phyloP scores from a whole-genome alignment of 805 yeast genomes.

The Candida qinlingensis region DNA sequence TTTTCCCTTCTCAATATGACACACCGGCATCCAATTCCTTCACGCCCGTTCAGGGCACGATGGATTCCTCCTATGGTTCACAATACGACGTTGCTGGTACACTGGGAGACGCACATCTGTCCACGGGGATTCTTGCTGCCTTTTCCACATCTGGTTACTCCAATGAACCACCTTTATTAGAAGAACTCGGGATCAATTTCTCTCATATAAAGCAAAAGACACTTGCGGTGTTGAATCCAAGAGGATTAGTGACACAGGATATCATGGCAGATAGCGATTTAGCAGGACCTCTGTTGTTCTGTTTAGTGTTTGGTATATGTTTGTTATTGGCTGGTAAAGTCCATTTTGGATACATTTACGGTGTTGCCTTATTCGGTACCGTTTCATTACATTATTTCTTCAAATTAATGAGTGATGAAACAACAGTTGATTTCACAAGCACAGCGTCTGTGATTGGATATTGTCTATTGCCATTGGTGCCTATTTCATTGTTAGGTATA shows the following conservation, averaged over 20 bases:
- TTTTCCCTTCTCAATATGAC: conserved; percentile 26
- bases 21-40: not conserved
- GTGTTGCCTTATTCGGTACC: conserved; percentile 91
- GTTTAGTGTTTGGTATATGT: conserved; percentile 78
- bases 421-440: conserved; percentile 47
- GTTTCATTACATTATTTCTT: conserved; percentile 77
- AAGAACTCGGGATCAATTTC: conserved; percentile 92
- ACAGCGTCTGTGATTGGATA: conserved; percentile 93
- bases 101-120: conserved; percentile 37
- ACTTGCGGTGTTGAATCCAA: conserved; percentile 76
- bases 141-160: conserved; percentile 90
- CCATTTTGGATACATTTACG: conserved; percentile 95
- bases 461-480: conserved; percentile 85
- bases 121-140: conserved; percentile 83
- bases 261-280: conserved; percentile 84
- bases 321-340: conserved; percentile 85
- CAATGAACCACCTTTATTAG: conserved; percentile 89
- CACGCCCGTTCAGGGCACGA: conserved; percentile 29
- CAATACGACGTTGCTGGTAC: conserved; percentile 21
- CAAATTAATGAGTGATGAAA: conserved; percentile 74
- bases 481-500: conserved; percentile 64
- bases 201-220: conserved; percentile 83
- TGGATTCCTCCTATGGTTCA: conserved; percentile 25
- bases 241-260: conserved; percentile 58
- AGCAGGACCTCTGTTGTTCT: conserved; percentile 92